These are phyloP conservation scores for Yamadazyma membranifaciens DNA, from an alignment of 1,139 yeast genomes.

Conservation along the genomic window DNA sequence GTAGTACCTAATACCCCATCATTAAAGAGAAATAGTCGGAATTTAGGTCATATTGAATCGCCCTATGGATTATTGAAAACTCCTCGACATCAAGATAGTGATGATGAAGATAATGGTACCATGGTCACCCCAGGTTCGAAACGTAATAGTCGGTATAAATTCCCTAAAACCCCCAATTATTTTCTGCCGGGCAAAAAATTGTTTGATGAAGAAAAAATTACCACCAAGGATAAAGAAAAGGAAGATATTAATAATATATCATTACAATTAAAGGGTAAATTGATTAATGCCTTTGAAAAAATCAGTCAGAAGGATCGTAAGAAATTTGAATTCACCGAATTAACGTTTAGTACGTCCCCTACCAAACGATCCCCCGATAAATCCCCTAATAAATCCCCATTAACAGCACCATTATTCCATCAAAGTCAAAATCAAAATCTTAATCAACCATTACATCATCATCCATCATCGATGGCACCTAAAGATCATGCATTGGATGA, in stretches of 20 bases:
- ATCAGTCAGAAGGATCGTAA: conserved; percentile 19
- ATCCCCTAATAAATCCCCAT: background rate
- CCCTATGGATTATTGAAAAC: conserved; percentile 39
- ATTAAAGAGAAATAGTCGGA: conserved; percentile 34
- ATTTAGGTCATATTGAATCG: conserved; percentile 18
- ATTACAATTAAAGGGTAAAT: conserved; percentile 34
- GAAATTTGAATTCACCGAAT: conserved; percentile 32
- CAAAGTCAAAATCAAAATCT: background rate
- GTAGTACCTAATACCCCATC: conserved; percentile 41
- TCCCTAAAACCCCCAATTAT: conserved; percentile 41
- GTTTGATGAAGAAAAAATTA: conserved; percentile 16
- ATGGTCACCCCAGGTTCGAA: conserved; percentile 4
- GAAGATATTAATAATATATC: conserved; percentile 42
- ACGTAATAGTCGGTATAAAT: conserved; percentile 17
- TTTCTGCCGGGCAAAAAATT: conserved; percentile 42
- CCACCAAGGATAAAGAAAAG: conserved; percentile 14
- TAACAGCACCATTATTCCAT: background rate
- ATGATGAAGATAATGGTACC: conserved; percentile 16
- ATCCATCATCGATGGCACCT: background rate
- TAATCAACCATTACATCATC: too few relatives aligned
- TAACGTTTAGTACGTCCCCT: conserved; percentile 32
- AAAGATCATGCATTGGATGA: conserved; percentile 12
- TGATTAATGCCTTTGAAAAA: conserved; percentile 42
- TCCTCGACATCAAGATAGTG: conserved; percentile 32
- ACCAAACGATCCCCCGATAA: conserved; percentile 17